These are phyloP conservation scores for Emmonsiellopsis sp. DNA, from an alignment of 2,329 filamentous ascomycete species.

Conservation along the genomic window DNA sequence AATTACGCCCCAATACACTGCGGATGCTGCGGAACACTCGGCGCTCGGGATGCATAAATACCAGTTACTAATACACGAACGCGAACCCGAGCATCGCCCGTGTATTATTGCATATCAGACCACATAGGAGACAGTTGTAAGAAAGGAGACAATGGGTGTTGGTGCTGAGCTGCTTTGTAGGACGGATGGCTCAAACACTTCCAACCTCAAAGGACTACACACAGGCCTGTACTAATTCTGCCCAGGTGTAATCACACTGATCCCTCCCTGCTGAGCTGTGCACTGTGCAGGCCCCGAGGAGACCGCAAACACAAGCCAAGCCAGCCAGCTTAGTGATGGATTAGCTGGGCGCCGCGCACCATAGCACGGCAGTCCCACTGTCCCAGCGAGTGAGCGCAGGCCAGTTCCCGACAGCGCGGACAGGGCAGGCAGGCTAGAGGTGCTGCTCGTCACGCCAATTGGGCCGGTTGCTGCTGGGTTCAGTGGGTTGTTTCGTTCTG, in stretches of 20 bases:
- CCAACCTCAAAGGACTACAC: too few species aligned
- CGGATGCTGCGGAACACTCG: conserved; percentile 1
- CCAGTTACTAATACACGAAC: not conserved
- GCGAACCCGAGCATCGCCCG: too few species aligned
- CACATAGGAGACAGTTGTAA: not conserved
- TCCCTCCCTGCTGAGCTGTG: not conserved
- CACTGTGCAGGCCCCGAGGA: not conserved
- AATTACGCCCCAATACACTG: not conserved
- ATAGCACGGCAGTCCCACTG: not conserved
- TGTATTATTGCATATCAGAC: not conserved
- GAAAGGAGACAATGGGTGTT: too few species aligned
- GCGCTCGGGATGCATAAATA: not conserved
- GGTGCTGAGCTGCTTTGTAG: too few species aligned
- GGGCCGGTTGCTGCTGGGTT: not conserved
- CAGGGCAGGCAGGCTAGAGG: too few species aligned
- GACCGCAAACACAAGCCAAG: not conserved
- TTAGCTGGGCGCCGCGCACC: too few species aligned
- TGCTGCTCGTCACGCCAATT: not conserved
- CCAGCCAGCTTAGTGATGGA: too few species aligned
- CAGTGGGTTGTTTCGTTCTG: not conserved
- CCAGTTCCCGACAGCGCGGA: not conserved
- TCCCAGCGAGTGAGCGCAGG: not conserved
- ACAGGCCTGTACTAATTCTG: too few species aligned
- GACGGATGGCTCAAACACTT: too few species aligned
- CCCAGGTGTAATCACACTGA: too few species aligned